phyloP scores from a whole-genome alignment of 768 basidiomycete genomes.

The Boletus sp. region DNA sequence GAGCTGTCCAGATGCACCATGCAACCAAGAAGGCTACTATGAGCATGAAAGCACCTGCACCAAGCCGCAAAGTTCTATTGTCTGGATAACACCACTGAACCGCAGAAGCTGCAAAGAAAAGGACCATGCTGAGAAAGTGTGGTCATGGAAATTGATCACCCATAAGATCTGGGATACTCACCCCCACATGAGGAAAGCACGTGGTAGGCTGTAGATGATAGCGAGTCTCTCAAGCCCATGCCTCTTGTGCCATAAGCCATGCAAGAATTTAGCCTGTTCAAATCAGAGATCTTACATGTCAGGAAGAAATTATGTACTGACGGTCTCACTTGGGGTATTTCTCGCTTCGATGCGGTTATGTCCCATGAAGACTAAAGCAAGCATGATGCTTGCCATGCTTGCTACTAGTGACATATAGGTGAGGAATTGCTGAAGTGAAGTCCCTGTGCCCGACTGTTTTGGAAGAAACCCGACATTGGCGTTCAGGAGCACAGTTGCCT shows the following conservation, averaged over 20 bases:
- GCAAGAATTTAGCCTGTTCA: conserved; percentile 14
- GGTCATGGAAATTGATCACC: neutral
- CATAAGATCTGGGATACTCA: conserved; percentile 29
- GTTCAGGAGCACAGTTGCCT: conserved; percentile 60
- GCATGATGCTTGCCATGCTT: conserved; percentile 42
- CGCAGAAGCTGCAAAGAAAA: conserved; percentile 28
- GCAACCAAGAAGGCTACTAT: conserved; percentile 34
- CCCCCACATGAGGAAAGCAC: conserved; percentile 61
- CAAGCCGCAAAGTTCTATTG: conserved; percentile 7
- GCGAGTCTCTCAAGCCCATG: conserved; percentile 51
- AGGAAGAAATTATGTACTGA: conserved; percentile 20
- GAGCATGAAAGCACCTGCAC: conserved; percentile 33
- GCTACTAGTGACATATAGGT: conserved; percentile 44
- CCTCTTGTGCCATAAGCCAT: conserved; percentile 18
- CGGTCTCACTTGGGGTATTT: conserved; percentile 32
- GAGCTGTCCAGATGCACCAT: conserved; percentile 42
- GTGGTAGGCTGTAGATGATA: conserved; percentile 52
- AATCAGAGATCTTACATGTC: neutral
- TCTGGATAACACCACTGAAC: conserved; percentile 24
- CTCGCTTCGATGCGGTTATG: conserved; percentile 36
- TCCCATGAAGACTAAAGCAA: conserved; percentile 43
- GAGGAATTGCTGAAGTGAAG: conserved; percentile 35
- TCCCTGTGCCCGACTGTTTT: conserved; percentile 37
- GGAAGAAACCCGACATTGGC: conserved; percentile 60
- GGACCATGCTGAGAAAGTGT: conserved; percentile 18